Base-by-base conservation (phyloP, 805 yeast species). In the Hanseniaspora nectarophila region DNA sequence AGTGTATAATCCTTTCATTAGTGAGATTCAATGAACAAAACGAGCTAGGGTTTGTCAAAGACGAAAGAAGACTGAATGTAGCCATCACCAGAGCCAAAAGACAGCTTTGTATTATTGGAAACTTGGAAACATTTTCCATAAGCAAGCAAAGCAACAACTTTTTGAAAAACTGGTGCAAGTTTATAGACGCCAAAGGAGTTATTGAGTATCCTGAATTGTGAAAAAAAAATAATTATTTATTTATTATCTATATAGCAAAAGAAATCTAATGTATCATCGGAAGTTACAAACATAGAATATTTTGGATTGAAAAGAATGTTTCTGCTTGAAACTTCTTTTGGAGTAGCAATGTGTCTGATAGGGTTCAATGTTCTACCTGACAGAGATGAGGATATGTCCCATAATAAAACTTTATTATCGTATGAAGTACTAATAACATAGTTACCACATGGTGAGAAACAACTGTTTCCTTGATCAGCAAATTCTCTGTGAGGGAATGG, bases 31-130 rank as follows among this genome's bases (percentile, higher is more conserved):
- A 90, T 63, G 81, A 75, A 20, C 59, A 67, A 2, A 64, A 73
- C 32, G 85, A 82, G 49, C 81, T 89, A 44, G 97, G 97, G 9
- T 92, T 90, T 61, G 68, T 92, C 51, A 72, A 73, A 23, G 97
- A 90, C 58, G 73, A 76, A 51, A 70, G 92, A 60, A 74, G 98
- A 58, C 70, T 89, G 43, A 90, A 90, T 62, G 98, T 90, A 20
- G 96, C 97, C 1, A 87, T 90, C 63, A 89, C 97, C 0, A 73
- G 98, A 58, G 85, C 95, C 5, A 80, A 82, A 61, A 71, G 90
- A 54, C 97, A 89, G 59, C 69, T 90, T 6, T 85, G 92, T 60
- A 76, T 90, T 0, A 69, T 92, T 49, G 97, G 97, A 1, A 94
- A 92, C 63, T 73, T 84, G 72, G 95, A 85, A 59, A 75, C 86